Evolutionary conservation across 108 stramenopile species (phyloP), one percentile per base, ranked within the genome.

Genomic region (Skeletonema menzelii): DNA sequence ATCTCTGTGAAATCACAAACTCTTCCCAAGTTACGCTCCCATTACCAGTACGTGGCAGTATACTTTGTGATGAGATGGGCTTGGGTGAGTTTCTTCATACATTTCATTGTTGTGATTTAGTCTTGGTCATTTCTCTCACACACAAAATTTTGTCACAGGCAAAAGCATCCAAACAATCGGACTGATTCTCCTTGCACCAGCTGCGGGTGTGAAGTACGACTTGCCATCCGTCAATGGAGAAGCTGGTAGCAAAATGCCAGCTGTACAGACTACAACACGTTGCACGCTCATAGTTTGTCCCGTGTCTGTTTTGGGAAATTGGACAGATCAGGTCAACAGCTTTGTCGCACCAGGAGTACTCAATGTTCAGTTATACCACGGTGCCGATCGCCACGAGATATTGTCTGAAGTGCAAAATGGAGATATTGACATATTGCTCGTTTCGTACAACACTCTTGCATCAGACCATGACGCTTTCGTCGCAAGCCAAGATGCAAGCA

Each of bases 1-100:
- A 67, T 22, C 53, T 78, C 40, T 81, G 76, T 76, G 73, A 72
- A 44, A 84, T 85, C 72, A 83, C 86, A 10, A 57, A 75, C 26
- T 58, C 77, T 20, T 69, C 69, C 28, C 79, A 65, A 19, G 44
- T 11, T 24, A 17, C 32, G 14, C 34, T 56, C 47, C 84, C 85
- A 11, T 40, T 49, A 27, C 65, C 69, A 8, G 71, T 85, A 26
- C 81, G 60, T 15, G 87, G 86, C 6, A 67, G 66, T 57, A 85
- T 90, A 24, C 61, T 90, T 22, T 78, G 77, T 49, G 87, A 88
- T 77, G 82, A 88, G 24, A 88, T 91, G 90, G 87, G 88, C 31
- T 42, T 91, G 37, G 59, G 77, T 79, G 70, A 65, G 64, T 65
- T 13, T 27, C 28, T 32, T 32, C 7, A 32, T 32, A 32, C 31